Conservation (phyloP, 257 asterid species). For the Nicotiana sylvestris region DNA sequence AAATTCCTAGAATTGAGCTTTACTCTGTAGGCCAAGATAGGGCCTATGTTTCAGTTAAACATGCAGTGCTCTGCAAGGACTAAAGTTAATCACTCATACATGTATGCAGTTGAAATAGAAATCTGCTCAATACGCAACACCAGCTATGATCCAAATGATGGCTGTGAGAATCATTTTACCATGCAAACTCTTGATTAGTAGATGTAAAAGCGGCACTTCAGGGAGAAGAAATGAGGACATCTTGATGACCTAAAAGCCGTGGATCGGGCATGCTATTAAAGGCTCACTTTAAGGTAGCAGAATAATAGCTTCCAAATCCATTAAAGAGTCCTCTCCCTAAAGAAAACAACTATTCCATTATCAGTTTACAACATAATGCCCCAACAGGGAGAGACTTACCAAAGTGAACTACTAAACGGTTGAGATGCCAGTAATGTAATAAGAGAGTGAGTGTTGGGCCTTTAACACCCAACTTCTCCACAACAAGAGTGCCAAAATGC, state of each 20-base stretch:
- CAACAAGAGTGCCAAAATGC: not conserved
- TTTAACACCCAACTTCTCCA: not conserved
- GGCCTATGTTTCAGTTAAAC: not conserved
- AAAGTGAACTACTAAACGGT: not conserved
- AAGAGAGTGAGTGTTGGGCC: not conserved
- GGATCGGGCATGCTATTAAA: not conserved
- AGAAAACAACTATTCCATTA: not conserved
- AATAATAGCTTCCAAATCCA: constrained; percentile 11
- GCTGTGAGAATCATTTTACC: not conserved
- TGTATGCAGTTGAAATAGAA: not conserved
- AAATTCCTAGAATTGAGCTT: constrained; percentile 13
- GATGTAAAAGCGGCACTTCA: not conserved
- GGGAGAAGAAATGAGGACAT: constrained; percentile 10
- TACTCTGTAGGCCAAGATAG: not conserved
- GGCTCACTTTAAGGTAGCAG: not conserved
- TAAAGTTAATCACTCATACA: not conserved
- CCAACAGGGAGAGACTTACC: not conserved
- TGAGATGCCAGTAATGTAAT: not conserved
- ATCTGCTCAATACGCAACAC: not conserved
- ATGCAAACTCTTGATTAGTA: not conserved
- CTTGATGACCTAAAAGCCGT: not conserved
- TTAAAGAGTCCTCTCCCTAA: not conserved
- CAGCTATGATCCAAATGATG: not conserved
- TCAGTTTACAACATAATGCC: not conserved
- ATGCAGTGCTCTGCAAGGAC: not conserved